phyloP scores from a whole-genome alignment of 129 eudicot species.

The Flaveria sonorensis region DNA sequence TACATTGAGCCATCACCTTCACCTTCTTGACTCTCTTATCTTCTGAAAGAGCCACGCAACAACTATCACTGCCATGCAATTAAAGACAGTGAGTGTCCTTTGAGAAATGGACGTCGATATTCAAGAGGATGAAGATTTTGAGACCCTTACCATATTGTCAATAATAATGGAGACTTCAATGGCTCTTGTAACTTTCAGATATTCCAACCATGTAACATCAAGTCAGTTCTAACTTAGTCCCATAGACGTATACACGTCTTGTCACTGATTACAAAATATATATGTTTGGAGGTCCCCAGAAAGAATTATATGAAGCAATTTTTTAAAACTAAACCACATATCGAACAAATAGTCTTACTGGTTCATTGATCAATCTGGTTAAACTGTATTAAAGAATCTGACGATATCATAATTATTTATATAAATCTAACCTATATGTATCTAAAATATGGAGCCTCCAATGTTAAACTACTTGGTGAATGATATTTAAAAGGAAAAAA shows the following conservation, averaged over 20 bases:
- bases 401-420: too few species aligned
- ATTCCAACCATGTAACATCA: constrained; percentile 37
- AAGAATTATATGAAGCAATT: too few species aligned
- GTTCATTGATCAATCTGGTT: too few species aligned
- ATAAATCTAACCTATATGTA: too few species aligned
- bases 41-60: constrained; percentile 23
- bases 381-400: too few species aligned
- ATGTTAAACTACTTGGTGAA: too few species aligned
- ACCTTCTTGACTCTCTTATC: constrained; percentile 21
- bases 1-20: constrained; percentile 29
- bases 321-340: too few species aligned
- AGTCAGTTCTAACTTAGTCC: constrained; percentile 29
- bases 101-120: constrained; percentile 2
- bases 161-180: constrained; percentile 27
- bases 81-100: constrained; percentile 11
- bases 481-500: too few species aligned
- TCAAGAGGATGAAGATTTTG: background rate
- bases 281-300: constrained; percentile 29
- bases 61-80: constrained; percentile 27
- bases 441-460: too few species aligned
- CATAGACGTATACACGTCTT: constrained; percentile 26
- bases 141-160: constrained; percentile 25
- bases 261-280: constrained; percentile 30
- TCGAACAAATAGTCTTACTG: too few species aligned
- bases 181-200: constrained; percentile 32